Conservation (phyloP, 441 rosid species). For the Capsella rubella region DNA sequence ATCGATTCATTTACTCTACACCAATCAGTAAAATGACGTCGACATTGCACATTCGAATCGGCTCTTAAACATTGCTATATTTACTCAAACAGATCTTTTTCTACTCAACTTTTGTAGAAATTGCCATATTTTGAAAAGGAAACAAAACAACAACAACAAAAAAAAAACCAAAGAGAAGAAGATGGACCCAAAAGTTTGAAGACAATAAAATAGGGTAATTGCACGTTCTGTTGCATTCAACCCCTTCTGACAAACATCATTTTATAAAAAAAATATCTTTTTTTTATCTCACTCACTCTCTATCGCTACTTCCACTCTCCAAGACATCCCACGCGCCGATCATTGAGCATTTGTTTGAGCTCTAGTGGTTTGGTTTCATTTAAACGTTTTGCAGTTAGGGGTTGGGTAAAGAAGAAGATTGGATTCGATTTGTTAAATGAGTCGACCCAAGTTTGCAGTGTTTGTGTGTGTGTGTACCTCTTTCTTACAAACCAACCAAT, state of each 20-base stretch:
- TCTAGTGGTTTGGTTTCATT: not conserved
- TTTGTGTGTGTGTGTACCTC: not conserved
- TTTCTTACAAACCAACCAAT: not conserved
- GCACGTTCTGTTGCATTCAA: constrained; percentile 46
- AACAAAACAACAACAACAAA: not conserved
- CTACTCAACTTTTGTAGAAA: constrained; percentile 23
- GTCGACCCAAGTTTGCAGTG: not conserved
- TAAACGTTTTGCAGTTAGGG: not conserved
- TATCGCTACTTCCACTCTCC: constrained; percentile 11
- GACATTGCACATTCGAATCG: constrained; percentile 17
- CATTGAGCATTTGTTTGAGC: not conserved
- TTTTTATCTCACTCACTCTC: constrained; percentile 5
- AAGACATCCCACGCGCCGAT: constrained; percentile 25
- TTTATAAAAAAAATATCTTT: not conserved
- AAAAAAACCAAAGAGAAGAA: not conserved
- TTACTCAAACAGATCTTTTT: constrained; percentile 28
- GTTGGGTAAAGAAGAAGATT: not conserved
- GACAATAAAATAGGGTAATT: constrained; percentile 38
- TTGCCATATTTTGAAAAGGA: constrained; percentile 20
- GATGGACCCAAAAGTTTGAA: constrained; percentile 26
- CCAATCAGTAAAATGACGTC: constrained; percentile 25
- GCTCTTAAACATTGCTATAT: constrained; percentile 26
- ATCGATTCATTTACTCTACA: not conserved
- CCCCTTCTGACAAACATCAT: constrained; percentile 36
- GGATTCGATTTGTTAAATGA: not conserved